A percentile compares a stretch with the other conserved stretches of the same genome.
These are phyloP conservation scores for Vitis rupestris DNA, from an alignment of 164 flowering plant species.

Conservation along the genomic window DNA sequence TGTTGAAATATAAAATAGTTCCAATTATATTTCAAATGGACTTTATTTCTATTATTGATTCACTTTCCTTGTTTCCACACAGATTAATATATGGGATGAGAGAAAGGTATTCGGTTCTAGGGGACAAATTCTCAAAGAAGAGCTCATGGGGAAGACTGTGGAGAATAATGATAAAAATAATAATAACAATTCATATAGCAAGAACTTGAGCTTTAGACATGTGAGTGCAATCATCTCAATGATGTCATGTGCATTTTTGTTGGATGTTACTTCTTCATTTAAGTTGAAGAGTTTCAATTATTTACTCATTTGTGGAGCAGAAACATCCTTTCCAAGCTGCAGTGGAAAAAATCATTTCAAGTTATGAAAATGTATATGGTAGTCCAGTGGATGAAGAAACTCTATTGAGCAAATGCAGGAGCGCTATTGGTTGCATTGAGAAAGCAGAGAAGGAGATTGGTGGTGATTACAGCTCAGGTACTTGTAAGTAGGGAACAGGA, in stretches of 20 bases:
- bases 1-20: too few relatives aligned
- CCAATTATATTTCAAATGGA: background rate
- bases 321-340: slow-evolving; percentile 50
- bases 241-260: background rate
- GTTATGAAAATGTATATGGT: slow-evolving; percentile 67
- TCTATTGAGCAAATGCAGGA: slow-evolving; percentile 58
- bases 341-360: slow-evolving; percentile 71
- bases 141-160: slow-evolving; percentile 51
- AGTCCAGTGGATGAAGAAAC: slow-evolving; percentile 72
- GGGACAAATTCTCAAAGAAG: slow-evolving; percentile 86
- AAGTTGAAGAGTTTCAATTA: background rate
- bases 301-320: slow-evolving; percentile 31
- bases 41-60: too few relatives aligned
- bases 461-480: slow-evolving; percentile 61
- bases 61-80: slow-evolving; percentile 1
- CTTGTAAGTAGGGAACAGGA: background rate
- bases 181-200: slow-evolving; percentile 21
- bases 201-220: slow-evolving; percentile 37
- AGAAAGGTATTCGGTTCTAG: slow-evolving; percentile 92
- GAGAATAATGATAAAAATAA: slow-evolving; percentile 39
- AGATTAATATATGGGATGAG: slow-evolving; percentile 93
- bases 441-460: slow-evolving; percentile 64
- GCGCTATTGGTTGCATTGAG: slow-evolving; percentile 56
- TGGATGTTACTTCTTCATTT: background rate
- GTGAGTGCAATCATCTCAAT: slow-evolving; percentile 25